Conservation (phyloP, 2,329 filamentous ascomycete genomes). For the Phaeosphaeriaceae sp. region DNA sequence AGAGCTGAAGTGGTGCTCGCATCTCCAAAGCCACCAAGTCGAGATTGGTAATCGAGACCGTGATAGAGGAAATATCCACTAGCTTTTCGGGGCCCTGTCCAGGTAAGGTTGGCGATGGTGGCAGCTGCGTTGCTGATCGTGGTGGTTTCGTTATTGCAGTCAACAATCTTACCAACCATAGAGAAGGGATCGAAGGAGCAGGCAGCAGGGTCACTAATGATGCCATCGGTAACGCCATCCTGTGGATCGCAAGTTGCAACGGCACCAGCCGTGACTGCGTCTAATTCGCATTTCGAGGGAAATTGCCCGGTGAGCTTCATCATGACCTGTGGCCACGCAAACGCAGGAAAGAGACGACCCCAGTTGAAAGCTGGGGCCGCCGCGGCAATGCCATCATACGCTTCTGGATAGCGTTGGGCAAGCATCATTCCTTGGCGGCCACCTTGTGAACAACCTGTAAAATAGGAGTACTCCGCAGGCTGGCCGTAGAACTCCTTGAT, state of each 20-base stretch:
- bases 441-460: neutral
- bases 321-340: conserved; percentile 4
- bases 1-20: neutral
- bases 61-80: neutral
- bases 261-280: conserved; percentile 23
- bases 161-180: conserved; percentile 1
- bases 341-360: neutral
- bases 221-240: conserved; percentile 27
- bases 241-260: conserved; percentile 27
- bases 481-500: neutral
- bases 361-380: conserved; percentile 10
- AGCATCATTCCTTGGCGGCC: neutral
- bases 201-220: conserved; percentile 24
- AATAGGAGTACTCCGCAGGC: neutral
- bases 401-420: conserved; percentile 1
- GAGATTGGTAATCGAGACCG: neutral
- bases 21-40: neutral
- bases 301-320: conserved; percentile 5
- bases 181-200: conserved; percentile 29
- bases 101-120: neutral
- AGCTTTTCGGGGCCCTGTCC: neutral
- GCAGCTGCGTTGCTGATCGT: conserved; percentile 10
- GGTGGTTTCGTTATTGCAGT: conserved; percentile 1
- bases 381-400: conserved; percentile 39
- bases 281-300: conserved; percentile 26